A percentile compares a stretch with the other conserved stretches of the same genome.
Evolutionary conservation across 2,329 filamentous ascomycete species (phyloP).

Genomic region (Cladophialophora immunda): DNA sequence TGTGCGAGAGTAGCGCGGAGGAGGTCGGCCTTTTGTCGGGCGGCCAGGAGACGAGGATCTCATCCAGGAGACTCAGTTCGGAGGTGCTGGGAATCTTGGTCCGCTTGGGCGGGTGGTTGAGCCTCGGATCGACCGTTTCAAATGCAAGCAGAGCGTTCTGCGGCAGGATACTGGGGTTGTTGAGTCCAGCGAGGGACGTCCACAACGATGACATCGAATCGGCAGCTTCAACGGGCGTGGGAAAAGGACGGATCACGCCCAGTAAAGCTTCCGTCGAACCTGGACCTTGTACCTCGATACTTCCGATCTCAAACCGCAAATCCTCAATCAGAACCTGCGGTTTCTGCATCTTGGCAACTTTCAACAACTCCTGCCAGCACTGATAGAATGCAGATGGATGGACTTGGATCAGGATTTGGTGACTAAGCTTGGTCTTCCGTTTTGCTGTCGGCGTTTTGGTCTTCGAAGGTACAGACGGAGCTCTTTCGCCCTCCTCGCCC

Average conservation of each 20-base stretch:
- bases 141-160: conserved; percentile 76
- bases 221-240: conserved; percentile 46
- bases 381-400: conserved; percentile 80
- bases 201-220: conserved; percentile 44
- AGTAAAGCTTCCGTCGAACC: conserved; percentile 81
- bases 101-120: conserved; percentile 76
- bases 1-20: conserved; percentile 72
- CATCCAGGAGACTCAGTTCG: conserved; percentile 57
- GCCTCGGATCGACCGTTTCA: conserved; percentile 77
- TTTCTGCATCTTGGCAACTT: conserved; percentile 67
- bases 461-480: neutral
- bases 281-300: conserved; percentile 75
- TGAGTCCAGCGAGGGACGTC: conserved; percentile 60
- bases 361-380: conserved; percentile 69
- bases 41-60: conserved; percentile 73
- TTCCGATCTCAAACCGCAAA: conserved; percentile 75
- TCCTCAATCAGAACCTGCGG: conserved; percentile 71
- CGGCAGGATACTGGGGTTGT: conserved; percentile 75
- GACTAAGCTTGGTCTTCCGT: conserved; percentile 50
- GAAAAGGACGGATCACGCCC: conserved; percentile 68
- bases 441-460: conserved; percentile 4
- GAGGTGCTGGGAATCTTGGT: conserved; percentile 48
- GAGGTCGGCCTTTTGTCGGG: conserved; percentile 62
- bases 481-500: conserved; percentile 39
- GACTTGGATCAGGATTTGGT: conserved; percentile 73